Evolutionary conservation across 106 monocot species (phyloP), one percentile per base, ranked within the genome.

Genomic region (Agapanthus africanus): DNA sequence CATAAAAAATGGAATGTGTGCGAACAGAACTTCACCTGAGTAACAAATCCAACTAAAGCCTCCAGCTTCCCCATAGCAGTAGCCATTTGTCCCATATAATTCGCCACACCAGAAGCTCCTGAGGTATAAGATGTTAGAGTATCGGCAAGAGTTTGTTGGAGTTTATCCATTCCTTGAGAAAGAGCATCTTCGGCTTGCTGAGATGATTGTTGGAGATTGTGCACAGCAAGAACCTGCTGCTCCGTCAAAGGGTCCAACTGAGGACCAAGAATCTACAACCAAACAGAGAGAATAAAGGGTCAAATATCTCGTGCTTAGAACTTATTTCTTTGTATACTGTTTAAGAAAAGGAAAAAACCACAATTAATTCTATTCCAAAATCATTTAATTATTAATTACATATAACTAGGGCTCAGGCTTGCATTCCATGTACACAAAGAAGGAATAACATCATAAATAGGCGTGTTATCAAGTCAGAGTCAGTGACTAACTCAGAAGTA

Each of bases 101-200:
- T 69, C 38, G 39, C 74, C 9, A 71, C 70, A 64, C 77, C 82
- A 19, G 77, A 56, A 2, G 74, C 4, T 7, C 46, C 81, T 10
- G 79, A 73, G 11, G 84, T 64, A 51, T 82, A 77, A 19, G 76
- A 59, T 13, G 65, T 74, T 33, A 93, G 60, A 23, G 80, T 70
- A 54, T 90, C 90, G 0, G 87, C 32, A 59, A 94, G 82, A 64
- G 78, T 94, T 71, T 87, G 84, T 54, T 94, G 87, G 46, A 94
- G 94, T 54, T 80, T 90, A 21, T 90, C 87, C 84, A 93, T 73
- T 26, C 93, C 93, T 38, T 90, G 84, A 5, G 84, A 82, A 67
- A 90, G 87, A 34, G 89, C 93, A 73, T 87, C 88, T 82, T 95
- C 94, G 34, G 91, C 88, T 81, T 95, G 88, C 73, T 82, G 83